A percentile compares a stretch with the other conserved stretches of the same genome.
Conservation (phyloP, 2,329 filamentous ascomycete genomes). For the Lachnellula willkommii region DNA sequence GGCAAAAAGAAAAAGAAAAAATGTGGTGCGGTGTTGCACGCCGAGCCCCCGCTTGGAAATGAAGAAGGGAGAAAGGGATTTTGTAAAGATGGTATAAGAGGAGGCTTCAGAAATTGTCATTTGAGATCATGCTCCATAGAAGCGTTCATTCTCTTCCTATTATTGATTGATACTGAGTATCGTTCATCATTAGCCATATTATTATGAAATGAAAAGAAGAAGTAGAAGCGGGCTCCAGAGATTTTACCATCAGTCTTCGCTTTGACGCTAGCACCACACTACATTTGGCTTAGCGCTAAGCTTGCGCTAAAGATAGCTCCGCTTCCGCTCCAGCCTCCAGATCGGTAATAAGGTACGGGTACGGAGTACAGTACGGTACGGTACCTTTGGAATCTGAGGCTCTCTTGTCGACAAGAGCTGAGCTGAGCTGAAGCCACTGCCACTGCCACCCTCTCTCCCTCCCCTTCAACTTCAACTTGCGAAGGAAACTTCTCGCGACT, state of each 20-base stretch:
- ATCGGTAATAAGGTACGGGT: neutral
- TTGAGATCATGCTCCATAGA: conserved; percentile 51
- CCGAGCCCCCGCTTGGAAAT: neutral
- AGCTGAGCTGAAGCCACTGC: too few species aligned
- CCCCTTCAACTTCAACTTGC: neutral
- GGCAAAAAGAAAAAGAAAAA: neutral
- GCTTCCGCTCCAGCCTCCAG: too few species aligned
- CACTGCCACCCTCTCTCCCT: neutral
- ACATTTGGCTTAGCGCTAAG: neutral
- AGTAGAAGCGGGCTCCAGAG: neutral
- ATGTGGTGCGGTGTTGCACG: neutral
- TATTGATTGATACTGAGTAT: conserved; percentile 46
- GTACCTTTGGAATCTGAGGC: neutral
- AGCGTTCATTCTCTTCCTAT: conserved; percentile 67
- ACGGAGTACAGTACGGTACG: too few species aligned
- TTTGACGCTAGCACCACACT: neutral
- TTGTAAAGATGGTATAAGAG: conserved; percentile 13
- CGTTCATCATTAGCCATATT: conserved; percentile 55
- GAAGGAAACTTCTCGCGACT: neutral
- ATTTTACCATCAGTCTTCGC: neutral
- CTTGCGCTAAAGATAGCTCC: too few species aligned
- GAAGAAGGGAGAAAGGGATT: neutral
- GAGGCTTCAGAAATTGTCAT: conserved; percentile 54
- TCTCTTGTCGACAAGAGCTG: neutral
- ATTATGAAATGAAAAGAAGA: conserved; percentile 24